A percentile compares a stretch with the other conserved stretches of the same genome.
Conservation (phyloP, 768 basidiomycete species). For the Mrakia gelida region DNA sequence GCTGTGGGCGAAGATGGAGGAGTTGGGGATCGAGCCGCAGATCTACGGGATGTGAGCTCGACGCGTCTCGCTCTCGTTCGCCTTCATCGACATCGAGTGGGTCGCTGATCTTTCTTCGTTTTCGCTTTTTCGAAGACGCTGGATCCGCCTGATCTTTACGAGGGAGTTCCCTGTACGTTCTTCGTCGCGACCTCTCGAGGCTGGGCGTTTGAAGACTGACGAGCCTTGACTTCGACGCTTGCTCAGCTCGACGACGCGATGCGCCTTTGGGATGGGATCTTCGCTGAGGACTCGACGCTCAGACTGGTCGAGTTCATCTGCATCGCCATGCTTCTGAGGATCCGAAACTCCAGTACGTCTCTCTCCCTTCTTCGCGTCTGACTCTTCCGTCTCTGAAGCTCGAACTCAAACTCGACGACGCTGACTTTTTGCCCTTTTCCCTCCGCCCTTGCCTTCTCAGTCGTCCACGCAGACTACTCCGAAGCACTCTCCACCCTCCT, state of each 20-base stretch:
- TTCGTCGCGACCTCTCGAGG: too few relatives aligned
- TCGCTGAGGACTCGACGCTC: slow-evolving; percentile 76
- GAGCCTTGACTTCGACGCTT: not conserved
- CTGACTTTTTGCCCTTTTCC: too few relatives aligned
- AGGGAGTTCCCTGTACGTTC: slow-evolving; percentile 72
- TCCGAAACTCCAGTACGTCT: slow-evolving; percentile 75
- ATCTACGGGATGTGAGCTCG: slow-evolving; percentile 70
- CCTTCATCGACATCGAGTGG: too few relatives aligned
- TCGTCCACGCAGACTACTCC: slow-evolving; percentile 81
- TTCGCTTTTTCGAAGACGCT: slow-evolving; percentile 51
- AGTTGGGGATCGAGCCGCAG: slow-evolving; percentile 85
- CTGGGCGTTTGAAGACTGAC: too few relatives aligned
- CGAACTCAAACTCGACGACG: too few relatives aligned
- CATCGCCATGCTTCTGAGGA: slow-evolving; percentile 89
- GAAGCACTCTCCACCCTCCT: slow-evolving; percentile 75
- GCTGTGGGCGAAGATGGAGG: slow-evolving; percentile 69
- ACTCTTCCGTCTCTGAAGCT: too few relatives aligned
- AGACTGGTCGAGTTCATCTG: slow-evolving; percentile 80
- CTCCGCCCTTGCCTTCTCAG: slow-evolving; percentile 47
- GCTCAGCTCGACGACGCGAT: slow-evolving; percentile 55
- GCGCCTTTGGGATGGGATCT: slow-evolving; percentile 91
- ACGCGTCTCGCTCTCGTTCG: too few relatives aligned
- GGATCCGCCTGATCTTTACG: slow-evolving; percentile 88
- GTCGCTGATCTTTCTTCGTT: too few relatives aligned
- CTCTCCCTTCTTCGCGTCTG: too few relatives aligned